Evolutionary conservation across 257 asterid genomes (phyloP).

Genomic region (Salvia rosmarinus): DNA sequence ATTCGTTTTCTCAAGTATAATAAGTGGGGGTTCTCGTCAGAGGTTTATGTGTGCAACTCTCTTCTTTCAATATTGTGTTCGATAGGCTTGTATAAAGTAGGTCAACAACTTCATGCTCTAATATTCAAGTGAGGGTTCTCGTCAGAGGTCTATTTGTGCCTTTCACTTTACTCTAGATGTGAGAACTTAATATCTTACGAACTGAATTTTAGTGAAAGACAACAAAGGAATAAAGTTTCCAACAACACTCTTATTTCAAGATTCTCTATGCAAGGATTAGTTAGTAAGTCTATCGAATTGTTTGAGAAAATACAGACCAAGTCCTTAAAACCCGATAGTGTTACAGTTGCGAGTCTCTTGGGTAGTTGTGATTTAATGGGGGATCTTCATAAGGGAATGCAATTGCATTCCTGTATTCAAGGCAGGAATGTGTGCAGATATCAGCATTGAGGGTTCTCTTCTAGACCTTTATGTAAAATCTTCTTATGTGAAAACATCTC

Average conservation of each 20-base stretch:
- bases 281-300: conserved; percentile 59
- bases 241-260: conserved; percentile 86
- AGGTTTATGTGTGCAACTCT: too few species aligned
- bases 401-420: conserved; percentile 71
- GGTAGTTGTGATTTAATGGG: conserved; percentile 63
- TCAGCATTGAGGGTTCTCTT: conserved; percentile 80
- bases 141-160: conserved; percentile 65
- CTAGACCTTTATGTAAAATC: conserved; percentile 86
- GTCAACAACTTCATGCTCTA: conserved; percentile 75
- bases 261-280: conserved; percentile 60
- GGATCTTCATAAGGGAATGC: conserved; percentile 68
- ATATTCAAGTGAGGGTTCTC: conserved; percentile 75
- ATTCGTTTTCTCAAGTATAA: conserved; percentile 69
- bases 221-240: conserved; percentile 58
- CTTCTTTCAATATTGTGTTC: too few species aligned
- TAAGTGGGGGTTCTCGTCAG: conserved; percentile 82
- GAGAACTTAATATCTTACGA: conserved; percentile 58
- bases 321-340: conserved; percentile 69
- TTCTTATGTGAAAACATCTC: conserved; percentile 67
- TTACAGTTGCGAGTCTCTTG: conserved; percentile 76
- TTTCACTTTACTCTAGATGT: conserved; percentile 66
- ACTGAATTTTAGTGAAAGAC: conserved; percentile 66
- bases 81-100: conserved; percentile 54
- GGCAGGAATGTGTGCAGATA: conserved; percentile 76
- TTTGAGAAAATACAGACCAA: conserved; percentile 66